These are phyloP conservation scores for Letharia columbiana DNA, from an alignment of 495 filamentous ascomycete genomes.

Conservation along the genomic window DNA sequence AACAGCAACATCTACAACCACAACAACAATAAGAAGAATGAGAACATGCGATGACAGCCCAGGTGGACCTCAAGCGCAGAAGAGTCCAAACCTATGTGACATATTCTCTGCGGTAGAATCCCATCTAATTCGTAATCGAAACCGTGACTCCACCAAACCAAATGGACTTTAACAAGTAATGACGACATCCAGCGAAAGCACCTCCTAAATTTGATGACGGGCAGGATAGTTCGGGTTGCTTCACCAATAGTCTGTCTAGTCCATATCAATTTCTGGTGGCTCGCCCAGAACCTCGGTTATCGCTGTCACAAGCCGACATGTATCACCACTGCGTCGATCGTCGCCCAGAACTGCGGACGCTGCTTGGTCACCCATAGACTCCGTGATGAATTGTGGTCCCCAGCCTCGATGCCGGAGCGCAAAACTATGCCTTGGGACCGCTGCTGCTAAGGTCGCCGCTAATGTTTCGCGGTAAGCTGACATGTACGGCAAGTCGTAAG, in stretches of 20 bases:
- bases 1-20: no score
- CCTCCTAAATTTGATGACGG: not conserved
- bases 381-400: not conserved
- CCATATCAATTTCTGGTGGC: not conserved
- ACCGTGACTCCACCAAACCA: constrained; percentile 16
- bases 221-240: not conserved
- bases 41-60: no score
- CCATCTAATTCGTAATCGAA: constrained; percentile 7
- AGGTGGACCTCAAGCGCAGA: no score
- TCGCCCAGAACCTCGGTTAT: no score
- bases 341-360: constrained; percentile 9
- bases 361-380: constrained; percentile 13
- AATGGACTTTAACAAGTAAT: constrained; percentile 8
- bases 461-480: constrained; percentile 7
- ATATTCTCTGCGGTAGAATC: no score
- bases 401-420: not conserved
- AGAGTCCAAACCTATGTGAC: no score
- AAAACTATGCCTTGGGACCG: not conserved
- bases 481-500: constrained; percentile 9
- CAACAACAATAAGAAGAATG: no score
- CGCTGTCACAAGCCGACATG: no score
- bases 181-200: not conserved
- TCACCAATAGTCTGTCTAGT: constrained; percentile 1
- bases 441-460: constrained; percentile 4
- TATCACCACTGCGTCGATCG: constrained; percentile 11